Evolutionary conservation across 179 eudicot genomes (phyloP), one percentile per base, ranked within the genome.

Genomic region (Drosera spatulata): DNA sequence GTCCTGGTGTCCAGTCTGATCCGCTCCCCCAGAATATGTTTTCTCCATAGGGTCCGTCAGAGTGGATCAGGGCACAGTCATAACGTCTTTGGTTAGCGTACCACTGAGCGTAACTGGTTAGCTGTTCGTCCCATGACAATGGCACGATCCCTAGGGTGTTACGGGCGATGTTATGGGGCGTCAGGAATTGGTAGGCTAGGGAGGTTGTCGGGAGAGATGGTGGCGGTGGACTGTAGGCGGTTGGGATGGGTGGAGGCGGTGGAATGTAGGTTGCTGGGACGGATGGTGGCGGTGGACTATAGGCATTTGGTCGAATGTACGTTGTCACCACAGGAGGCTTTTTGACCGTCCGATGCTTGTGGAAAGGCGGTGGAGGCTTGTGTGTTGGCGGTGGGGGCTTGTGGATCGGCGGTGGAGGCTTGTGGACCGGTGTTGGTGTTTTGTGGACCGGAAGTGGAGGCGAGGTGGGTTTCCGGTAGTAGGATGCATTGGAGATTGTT

Each of bases 11-110:
- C 85, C 87, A 82, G 43, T 53, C 60, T 38, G 48, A 47, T 39
- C 79, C 81, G 50, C 84, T 75, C 5, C 86, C 85, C 85, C 88
- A 87, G 64, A 75, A 87, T 0, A 85, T 82, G 71, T 87, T 87
- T 76, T 87, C 95, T 4, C 91, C 95, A 50, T 75, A 84, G 1
- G 82, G 78, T 4, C 85, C 85, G 8, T 37, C 54, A 4, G 91
- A 82, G 60, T 85, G 91, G 39, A 33, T 54, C 62, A 82, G 6
- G 41, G 62, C 78, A 48, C 87, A 82, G 53, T 82, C 83, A 6
- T 11, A 5, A 6, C 74, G 58, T 59, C 89, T 57, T 55, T 73
- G 76, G 66, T 73, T 69, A 2, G 88, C 94, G 3, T 69, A 79
- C 70, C 64, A 39, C 33, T 58, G 46, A 0, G 81, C 84, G 5